phyloP scores from a whole-genome alignment of 768 basidiomycete species.

The Neoboletus magnificus region DNA sequence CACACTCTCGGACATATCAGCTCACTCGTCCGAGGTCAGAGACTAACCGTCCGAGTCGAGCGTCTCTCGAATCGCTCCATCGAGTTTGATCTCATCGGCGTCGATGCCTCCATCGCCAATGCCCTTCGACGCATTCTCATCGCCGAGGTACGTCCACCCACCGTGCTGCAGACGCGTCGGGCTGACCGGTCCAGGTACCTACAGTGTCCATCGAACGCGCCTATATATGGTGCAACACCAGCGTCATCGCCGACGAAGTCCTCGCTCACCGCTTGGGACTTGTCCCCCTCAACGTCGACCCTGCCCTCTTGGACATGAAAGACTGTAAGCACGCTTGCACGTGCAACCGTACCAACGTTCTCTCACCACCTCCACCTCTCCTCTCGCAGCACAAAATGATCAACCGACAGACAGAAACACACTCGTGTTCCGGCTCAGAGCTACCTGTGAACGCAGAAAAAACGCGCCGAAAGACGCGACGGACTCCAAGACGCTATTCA shows the following conservation, averaged over 20 bases:
- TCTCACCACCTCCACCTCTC: not conserved
- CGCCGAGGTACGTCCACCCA: slow-evolving; percentile 66
- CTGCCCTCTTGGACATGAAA: slow-evolving; percentile 62
- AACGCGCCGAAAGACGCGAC: slow-evolving; percentile 49
- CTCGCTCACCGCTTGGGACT: slow-evolving; percentile 90
- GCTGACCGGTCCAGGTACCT: slow-evolving; percentile 60
- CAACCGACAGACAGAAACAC: slow-evolving; percentile 86
- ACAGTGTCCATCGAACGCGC: slow-evolving; percentile 88
- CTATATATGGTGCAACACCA: slow-evolving; percentile 93
- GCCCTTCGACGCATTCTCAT: slow-evolving; percentile 90
- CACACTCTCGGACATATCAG: not conserved
- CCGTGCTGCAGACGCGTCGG: not conserved
- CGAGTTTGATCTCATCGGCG: slow-evolving; percentile 93
- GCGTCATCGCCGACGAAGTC: slow-evolving; percentile 91
- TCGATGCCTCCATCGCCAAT: slow-evolving; percentile 95
- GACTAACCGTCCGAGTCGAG: slow-evolving; percentile 68
- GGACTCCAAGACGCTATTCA: slow-evolving; percentile 63
- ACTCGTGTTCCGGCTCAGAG: slow-evolving; percentile 76
- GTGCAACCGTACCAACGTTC: not conserved
- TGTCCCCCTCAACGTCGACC: slow-evolving; percentile 85
- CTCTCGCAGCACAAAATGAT: slow-evolving; percentile 40
- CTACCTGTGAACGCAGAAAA: slow-evolving; percentile 61
- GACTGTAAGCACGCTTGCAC: slow-evolving; percentile 29
- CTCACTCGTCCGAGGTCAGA: slow-evolving; percentile 42
- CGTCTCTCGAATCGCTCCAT: slow-evolving; percentile 79